Evolutionary conservation across 1,284 basidiomycete species (phyloP), one percentile per base, ranked within the genome.

Genomic region (Cutaneotrichosporon sp.): DNA sequence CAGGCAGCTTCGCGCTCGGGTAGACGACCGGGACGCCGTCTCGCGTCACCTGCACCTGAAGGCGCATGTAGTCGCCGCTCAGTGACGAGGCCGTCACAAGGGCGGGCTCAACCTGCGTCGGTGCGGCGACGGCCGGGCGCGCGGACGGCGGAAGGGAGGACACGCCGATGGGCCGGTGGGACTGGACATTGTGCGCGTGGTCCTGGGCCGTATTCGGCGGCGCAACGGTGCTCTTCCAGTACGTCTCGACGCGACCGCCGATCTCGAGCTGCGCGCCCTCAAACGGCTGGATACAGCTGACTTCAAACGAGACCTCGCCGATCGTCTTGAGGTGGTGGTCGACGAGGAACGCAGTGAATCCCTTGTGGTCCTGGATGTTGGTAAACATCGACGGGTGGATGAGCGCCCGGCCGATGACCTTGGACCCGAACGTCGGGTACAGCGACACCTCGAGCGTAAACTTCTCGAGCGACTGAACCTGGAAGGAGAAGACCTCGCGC

Each of bases 381-480:
- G 81, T 76, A 73, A 96, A 91, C 57, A 90, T 84, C 2, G 87
- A 87, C 4, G 95, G 89, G 36, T 95, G 83, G 30, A 92, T 90
- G 52, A 95, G 88, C 18, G 93, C 95, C 68, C 95, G 88, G 32
- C 96, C 97, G 67, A 99, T 92, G 40, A 95, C 92, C 81, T 94
- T 96, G 36, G 92, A 95, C n/a, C 97, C 97, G 79, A 99, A 99
- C 66, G 92, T 97, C 9, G 97, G 97, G 82, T 96, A 97, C 31
- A 99, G 84, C 47, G 96, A 97, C 76, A 98, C 92, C 77, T 98
- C 92, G 70, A 99, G 82, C 1, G 88, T 87, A 65, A 98, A 86
- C 42, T 85, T 84, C 59, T 89, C 86, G 22, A 96, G 80, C 68
- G 75, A 86, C 83, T 77, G 88, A 76, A 92, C 87, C 80, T 98